Base-by-base conservation (phyloP, 2,329 filamentous ascomycete genomes). In the Chrysosporium queenslandicum region DNA sequence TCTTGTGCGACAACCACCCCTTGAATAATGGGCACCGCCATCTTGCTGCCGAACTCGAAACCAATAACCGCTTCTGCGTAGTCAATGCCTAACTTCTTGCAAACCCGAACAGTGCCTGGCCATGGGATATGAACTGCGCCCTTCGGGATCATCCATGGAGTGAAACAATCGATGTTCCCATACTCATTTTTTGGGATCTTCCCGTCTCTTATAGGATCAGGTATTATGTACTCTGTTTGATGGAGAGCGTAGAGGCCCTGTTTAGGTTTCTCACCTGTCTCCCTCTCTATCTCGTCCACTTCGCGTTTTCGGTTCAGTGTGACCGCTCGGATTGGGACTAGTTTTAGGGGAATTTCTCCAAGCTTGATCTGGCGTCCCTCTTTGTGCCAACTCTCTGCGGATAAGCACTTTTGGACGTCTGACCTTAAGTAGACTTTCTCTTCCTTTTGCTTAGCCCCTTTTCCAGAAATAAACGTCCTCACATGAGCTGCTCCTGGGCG, bases 221-320 rank as follows among this genome's bases (percentile, higher is more conserved):
- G 91, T 52, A 96, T 91, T 65, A 97, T 97, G 82, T 87, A 96
- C 52, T 94, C 87, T 0, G 92, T 98, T 68, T 98, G 92, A 7
- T 86, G 82, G 53, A 78, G 74, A 50, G 86, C 82, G 68, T 88
- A 98, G 0, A 98, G 71, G 0, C 89, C 90, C 65, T 98, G 92
- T 55, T 89, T 77, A 3, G 87, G 82, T 67, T 94, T 95, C 60
- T 85, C 78, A 16, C 91, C 91, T 0, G 81, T 88, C 20, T 83
- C 78, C 1, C 85, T 81, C 64, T 92, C 82, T 2, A 84, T 82
- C 64, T 95, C 89, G 59, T 94, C 85, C 40, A 97, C 85, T 66
- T 96, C 92, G 46, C 90, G 81, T 61, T 89, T 86, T 20, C 92
- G 79, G 49, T 89, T 87, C 2, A 86, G 78, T 0, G 92, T 98